Percentiles rank a stretch among this genome's conserved stretches.
Evolutionary conservation across 2,329 filamentous ascomycete species (phyloP).

Genomic region (Periconia sp.): DNA sequence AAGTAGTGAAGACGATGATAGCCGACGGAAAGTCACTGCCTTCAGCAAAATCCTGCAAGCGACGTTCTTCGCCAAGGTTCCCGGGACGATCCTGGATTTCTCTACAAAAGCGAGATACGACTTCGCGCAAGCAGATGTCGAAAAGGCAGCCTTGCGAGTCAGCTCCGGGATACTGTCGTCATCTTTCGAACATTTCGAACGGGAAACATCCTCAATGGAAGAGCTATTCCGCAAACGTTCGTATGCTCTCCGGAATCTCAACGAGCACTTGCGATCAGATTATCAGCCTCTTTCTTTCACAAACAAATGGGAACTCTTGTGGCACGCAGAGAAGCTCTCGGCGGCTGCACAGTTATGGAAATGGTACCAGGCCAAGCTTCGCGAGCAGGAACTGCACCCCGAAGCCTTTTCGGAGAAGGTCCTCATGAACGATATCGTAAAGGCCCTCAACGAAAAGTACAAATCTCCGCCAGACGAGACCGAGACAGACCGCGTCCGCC

Average conservation of each 20-base stretch:
- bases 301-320: constrained; percentile 79
- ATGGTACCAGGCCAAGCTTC: constrained; percentile 69
- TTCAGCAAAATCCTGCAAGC: constrained; percentile 93
- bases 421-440: constrained; percentile 72
- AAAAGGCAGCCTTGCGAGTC: constrained; percentile 73
- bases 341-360: constrained; percentile 81
- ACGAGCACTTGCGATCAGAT: constrained; percentile 67
- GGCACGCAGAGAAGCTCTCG: constrained; percentile 86
- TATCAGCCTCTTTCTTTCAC: constrained; percentile 65
- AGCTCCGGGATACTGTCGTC: constrained; percentile 83
- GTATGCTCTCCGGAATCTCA: constrained; percentile 73
- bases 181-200: constrained; percentile 71
- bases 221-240: constrained; percentile 75
- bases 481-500: constrained; percentile 78
- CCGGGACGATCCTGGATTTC: constrained; percentile 87
- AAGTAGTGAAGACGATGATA: constrained; percentile 55
- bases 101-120: constrained; percentile 65
- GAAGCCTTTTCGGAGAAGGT: constrained; percentile 64
- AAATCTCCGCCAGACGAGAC: constrained; percentile 68
- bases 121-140: constrained; percentile 71
- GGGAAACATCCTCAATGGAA: constrained; percentile 73
- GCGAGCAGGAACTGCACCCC: constrained; percentile 68
- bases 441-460: constrained; percentile 73
- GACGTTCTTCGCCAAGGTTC: constrained; percentile 83
- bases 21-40: constrained; percentile 63